Evolutionary conservation across 352 stramenopile genomes (phyloP), one percentile per base, ranked within the genome.

Genomic region (Elongisporangium prolatum): DNA sequence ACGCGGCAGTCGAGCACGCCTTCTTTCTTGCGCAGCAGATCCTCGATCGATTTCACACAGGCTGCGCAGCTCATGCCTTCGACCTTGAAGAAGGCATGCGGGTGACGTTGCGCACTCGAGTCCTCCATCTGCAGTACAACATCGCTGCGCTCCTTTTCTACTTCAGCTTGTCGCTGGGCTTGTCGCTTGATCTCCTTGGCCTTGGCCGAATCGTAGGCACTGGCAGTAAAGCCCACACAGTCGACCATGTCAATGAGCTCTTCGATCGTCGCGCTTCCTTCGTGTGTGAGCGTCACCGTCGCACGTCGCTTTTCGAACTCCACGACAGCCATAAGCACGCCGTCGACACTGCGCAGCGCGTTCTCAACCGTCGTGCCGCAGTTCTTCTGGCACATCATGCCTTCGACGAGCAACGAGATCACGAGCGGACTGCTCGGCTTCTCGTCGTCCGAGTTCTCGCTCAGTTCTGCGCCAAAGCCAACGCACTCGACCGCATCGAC

Each of bases 321-420:
- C 18, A 97, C 88, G 18, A 89, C 71, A 0, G 69, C 90, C 17
- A 61, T 57, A 38, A 68, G 50, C 44, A 97, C 91, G 55, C 88
- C 86, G 52, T 84, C 68, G 25, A 95, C 83, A n/a, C 64, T 71
- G n/a, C 68, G 60, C 58, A 97, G 67, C 38, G 89, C 87, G 67
- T 93, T 93, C 67, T 91, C 61, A 4, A 97, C 88, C 5, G 91
- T 97, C 38, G 69, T 89, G 54, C 96, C 97, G 64, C 93, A 97
- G 70, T 98, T 98, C 56, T 98, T 98, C 72, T 98, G 89, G 54
- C 91, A 97, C 73, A 96, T 97, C 82, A 97, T 97, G 50, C 92
- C 92, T 63, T 98, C 92, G 3, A 98, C 84, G 24, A 90, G 64
- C 57, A 97, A 61, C 25, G 75, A 38, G 9, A 89, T 21, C 44